Base-by-base conservation (phyloP, 2,329 filamentous ascomycete species). In the Pseudogymnoascus pannorum region DNA sequence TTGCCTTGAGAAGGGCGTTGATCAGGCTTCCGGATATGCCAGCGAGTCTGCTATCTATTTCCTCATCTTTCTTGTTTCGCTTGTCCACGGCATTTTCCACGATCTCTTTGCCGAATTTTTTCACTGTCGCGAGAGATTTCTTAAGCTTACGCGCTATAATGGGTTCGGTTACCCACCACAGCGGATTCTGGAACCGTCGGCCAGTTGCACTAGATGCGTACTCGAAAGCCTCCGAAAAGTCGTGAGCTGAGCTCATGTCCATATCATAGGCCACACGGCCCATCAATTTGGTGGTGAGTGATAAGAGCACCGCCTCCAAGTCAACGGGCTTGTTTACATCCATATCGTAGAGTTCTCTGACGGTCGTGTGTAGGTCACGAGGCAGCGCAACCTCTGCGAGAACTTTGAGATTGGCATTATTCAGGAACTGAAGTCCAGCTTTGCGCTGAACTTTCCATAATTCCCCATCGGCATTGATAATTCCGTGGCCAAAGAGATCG, bases 211-310 rank as follows among this genome's bases (percentile, higher is more conserved):
- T 83, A 0, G 84, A 87, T 2, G 84, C 84, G 64, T 81, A 78
- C 64, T 87, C 84, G 67, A 88, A 87, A 0, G 83, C 80, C 58
- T 76, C 64, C 3, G 81, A 82, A 69, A 88, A 87, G 2, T 80
- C 78, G 63, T 87, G 81, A 31, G 80, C 77, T 57, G 82, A 78
- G 67, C 83, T 82, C 76, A 87, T 86, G 65, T 87, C 83, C 83
- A 87, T 87, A 68, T 85, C 81, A 66, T 87, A 88, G 12, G 85
- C 85, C 81, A 87, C 85, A 64, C 79, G 79, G n/a, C 85, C 85
- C 81, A 88, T 87, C 22, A 87, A 69, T 62, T 83, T 78, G 20
- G 84, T 87, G 1, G 85, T 88, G 51, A 87, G 79, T 68, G 87
- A 84, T 60, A 85, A 82, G 51, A 87, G 81, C 1, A 84, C 74